Percentiles rank a stretch among this genome's conserved stretches.
Conservation (phyloP, 352 stramenopile species). For the Lagenidium giganteum region DNA sequence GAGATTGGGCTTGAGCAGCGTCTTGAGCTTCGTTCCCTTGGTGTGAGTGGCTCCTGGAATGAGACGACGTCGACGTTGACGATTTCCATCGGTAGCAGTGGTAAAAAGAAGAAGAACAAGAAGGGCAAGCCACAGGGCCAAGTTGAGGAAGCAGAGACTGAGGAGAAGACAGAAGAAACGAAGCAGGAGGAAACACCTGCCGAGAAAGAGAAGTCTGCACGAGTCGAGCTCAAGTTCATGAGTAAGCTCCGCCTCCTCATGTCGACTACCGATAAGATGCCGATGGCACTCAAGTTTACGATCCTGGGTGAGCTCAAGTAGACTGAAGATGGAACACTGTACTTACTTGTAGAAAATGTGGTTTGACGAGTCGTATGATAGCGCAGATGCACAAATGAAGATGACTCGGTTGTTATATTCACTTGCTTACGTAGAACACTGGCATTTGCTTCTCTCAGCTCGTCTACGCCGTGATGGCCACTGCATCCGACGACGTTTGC, state of each 20-base stretch:
- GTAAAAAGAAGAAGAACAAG: constrained; percentile 12
- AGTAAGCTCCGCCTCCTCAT: constrained; percentile 56
- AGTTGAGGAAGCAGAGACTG: background rate
- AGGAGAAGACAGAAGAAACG: constrained; percentile 4
- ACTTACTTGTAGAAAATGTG: too few species aligned
- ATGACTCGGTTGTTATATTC: too few species aligned
- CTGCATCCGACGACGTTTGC: constrained; percentile 11
- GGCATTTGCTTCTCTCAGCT: too few species aligned
- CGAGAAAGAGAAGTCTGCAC: background rate
- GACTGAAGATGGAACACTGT: too few species aligned
- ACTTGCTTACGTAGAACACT: too few species aligned
- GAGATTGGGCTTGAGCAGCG: constrained; percentile 72
- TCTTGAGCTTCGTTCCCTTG: constrained; percentile 42
- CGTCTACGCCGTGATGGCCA: too few species aligned
- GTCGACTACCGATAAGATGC: constrained; percentile 65
- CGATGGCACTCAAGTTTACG: constrained; percentile 45
- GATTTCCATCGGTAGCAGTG: constrained; percentile 21
- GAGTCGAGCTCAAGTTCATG: constrained; percentile 52
- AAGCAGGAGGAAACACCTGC: constrained; percentile 3
- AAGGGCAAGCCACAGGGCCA: constrained; percentile 1
- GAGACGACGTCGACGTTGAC: constrained; percentile 42
- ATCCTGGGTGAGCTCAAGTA: constrained; percentile 46
- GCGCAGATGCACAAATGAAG: too few species aligned
- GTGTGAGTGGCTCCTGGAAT: constrained; percentile 38
- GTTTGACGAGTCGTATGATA: too few species aligned